A percentile compares a stretch with the other conserved stretches of the same genome.
Evolutionary conservation across 257 asterid genomes (phyloP).

Genomic region (Voacanga thouarsii): DNA sequence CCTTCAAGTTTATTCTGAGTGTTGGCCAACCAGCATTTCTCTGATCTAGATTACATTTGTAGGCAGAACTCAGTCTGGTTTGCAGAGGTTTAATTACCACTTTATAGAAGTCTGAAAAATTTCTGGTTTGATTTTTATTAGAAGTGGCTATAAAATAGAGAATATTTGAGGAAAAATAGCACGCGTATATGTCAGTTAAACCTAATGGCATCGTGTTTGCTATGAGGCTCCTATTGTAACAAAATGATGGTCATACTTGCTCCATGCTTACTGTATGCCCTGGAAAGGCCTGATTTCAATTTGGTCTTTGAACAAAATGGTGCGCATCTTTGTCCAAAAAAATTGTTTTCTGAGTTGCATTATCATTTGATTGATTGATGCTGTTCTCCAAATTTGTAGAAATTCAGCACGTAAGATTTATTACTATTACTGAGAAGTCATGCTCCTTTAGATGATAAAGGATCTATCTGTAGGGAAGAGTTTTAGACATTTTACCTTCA

Average conservation of each 20-base stretch:
- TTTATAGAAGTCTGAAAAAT: neutral
- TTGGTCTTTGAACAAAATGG: neutral
- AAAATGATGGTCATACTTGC: neutral
- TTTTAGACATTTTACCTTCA: neutral
- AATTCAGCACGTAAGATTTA: neutral
- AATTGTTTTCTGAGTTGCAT: neutral
- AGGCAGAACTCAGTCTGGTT: conserved; percentile 1
- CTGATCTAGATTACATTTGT: conserved; percentile 3
- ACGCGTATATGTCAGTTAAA: neutral
- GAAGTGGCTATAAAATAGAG: conserved; percentile 3
- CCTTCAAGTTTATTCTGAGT: conserved; percentile 14
- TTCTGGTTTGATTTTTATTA: neutral
- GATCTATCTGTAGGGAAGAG: neutral
- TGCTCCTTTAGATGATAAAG: neutral
- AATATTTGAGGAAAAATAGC: neutral
- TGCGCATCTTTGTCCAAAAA: neutral
- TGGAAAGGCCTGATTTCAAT: neutral
- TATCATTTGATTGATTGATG: neutral
- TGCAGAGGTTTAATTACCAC: neutral
- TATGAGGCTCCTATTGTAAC: neutral
- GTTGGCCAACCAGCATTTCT: neutral
- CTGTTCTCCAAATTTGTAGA: neutral
- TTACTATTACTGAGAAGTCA: conserved; percentile 1
- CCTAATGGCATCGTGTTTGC: neutral
- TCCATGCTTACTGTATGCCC: neutral